Conservation (phyloP, 164 flowering plant genomes). For the Echeveria elegans region DNA sequence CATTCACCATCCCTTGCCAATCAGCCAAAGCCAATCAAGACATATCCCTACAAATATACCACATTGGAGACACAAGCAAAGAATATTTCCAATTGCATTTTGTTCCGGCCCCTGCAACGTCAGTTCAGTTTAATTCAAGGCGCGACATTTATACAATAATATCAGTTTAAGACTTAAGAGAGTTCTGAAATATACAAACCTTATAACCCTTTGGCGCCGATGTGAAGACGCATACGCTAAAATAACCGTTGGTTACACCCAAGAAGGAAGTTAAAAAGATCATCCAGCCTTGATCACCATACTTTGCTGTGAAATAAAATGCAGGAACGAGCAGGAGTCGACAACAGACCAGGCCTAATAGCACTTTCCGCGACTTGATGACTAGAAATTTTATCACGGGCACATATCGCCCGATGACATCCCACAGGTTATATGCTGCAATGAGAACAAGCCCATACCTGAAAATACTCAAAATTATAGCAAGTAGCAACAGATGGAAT, state of each 20-base stretch:
- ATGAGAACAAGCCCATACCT: slow-evolving; percentile 74
- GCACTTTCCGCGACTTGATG: slow-evolving; percentile 40
- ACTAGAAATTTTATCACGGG: slow-evolving; percentile 42
- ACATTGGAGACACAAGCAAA: slow-evolving; percentile 38
- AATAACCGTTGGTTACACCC: slow-evolving; percentile 61
- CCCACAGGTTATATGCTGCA: slow-evolving; percentile 61
- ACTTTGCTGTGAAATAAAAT: slow-evolving; percentile 74
- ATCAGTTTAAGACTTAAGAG: not conserved
- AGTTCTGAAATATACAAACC: slow-evolving; percentile 20
- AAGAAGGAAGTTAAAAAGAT: slow-evolving; percentile 53
- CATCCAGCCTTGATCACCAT: slow-evolving; percentile 80
- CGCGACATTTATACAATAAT: not conserved
- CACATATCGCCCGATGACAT: slow-evolving; percentile 58
- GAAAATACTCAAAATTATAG: slow-evolving; percentile 2
- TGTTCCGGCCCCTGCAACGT: slow-evolving; percentile 68
- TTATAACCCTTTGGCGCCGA: slow-evolving; percentile 67
- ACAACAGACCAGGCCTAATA: slow-evolving; percentile 24
- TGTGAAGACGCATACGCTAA: slow-evolving; percentile 64
- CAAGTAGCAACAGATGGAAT: not conserved
- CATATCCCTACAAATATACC: slow-evolving; percentile 50
- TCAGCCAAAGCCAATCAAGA: slow-evolving; percentile 18
- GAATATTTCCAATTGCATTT: slow-evolving; percentile 61
- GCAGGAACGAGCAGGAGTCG: slow-evolving; percentile 65
- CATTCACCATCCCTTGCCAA: slow-evolving; percentile 45
- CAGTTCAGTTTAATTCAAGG: not conserved